Evolutionary conservation across 169 alveolate genomes (phyloP), one percentile per base, ranked within the genome.

Genomic region (Plasmodium vinckei): DNA sequence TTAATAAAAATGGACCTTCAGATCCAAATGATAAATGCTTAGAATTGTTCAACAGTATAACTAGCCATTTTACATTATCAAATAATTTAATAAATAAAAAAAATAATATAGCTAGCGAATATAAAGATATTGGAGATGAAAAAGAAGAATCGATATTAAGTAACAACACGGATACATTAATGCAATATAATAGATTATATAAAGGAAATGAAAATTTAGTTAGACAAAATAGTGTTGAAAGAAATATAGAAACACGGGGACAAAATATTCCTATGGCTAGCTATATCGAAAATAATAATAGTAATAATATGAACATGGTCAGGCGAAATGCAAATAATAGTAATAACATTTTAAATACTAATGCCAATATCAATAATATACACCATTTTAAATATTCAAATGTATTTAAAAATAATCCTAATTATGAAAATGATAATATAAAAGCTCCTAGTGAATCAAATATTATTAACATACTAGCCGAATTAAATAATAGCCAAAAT

Each of bases 361-460:
- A 12, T 2, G 17, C 23, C 5, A 12, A 1, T 13, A 12, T 13
- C 7, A 13, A 15, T 51, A 15, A 12, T 51, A 15, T 51, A 1
- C 64, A 17, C n/a, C 47, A 69, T 17, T 47, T 69, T 19, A 69
- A 49, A n/a, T 69, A 46, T 19, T n/a, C 79, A 5, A 44, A 69
- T 2, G 21, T 47, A 47, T 69, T 69, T 69, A 69, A 69, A 13
- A 68, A 47, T 46, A 69, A 49, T 49, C 13, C 19, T 49, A 21
- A 15, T 19, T 47, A 69, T 23, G 51, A 9, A 47, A 56, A 19
- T 63, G 88, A 56, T 4, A 42, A 49, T 27, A 19, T 33, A 7
- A 77, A 77, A 56, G 63, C 77, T 56, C 33, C 65, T 15, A 77
- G 77, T 17, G 88, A 77, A 56, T 77, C 88, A 2, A 77, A 77